These are phyloP conservation scores for Cladochytrium replicatum DNA, from an alignment of 192 early-diverging fungal species.

Conservation along the genomic window DNA sequence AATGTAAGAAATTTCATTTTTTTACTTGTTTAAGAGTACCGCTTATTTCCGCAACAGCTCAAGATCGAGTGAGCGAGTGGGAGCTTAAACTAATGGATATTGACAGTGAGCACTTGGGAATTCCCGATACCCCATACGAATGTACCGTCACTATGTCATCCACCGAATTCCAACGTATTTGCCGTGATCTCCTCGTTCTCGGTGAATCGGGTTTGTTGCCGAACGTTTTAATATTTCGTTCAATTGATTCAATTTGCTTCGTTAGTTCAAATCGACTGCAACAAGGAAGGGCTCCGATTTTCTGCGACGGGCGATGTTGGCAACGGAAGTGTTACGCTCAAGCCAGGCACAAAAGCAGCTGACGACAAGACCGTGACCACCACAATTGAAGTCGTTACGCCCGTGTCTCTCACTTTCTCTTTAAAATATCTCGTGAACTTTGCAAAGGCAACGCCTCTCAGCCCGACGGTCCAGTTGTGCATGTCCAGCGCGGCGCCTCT, in stretches of 20 bases:
- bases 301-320: conserved; percentile 78
- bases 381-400: conserved; percentile 70
- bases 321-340: conserved; percentile 71
- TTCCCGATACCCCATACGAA: conserved; percentile 91
- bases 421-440: conserved; percentile 94
- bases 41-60: background rate
- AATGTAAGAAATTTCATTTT: conserved; percentile 22
- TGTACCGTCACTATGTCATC: conserved; percentile 81
- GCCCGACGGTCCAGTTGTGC: conserved; percentile 62
- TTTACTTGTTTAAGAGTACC: too few species aligned
- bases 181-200: conserved; percentile 71
- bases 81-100: conserved; percentile 98
- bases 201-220: conserved; percentile 63
- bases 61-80: conserved; percentile 59
- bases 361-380: conserved; percentile 35
- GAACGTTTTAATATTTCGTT: background rate
- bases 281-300: conserved; percentile 93
- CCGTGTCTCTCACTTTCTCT: conserved; percentile 75
- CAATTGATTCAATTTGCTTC: conserved; percentile 2
- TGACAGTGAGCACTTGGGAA: conserved; percentile 89
- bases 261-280: conserved; percentile 73
- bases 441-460: conserved; percentile 85
- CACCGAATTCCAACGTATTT: conserved; percentile 83
- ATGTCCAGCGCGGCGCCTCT: conserved; percentile 83
- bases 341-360: conserved; percentile 47